Percentiles rank a stretch among this genome's conserved stretches.
Evolutionary conservation across 768 basidiomycete species (phyloP).

Genomic region (Tricholoma saponaceum): DNA sequence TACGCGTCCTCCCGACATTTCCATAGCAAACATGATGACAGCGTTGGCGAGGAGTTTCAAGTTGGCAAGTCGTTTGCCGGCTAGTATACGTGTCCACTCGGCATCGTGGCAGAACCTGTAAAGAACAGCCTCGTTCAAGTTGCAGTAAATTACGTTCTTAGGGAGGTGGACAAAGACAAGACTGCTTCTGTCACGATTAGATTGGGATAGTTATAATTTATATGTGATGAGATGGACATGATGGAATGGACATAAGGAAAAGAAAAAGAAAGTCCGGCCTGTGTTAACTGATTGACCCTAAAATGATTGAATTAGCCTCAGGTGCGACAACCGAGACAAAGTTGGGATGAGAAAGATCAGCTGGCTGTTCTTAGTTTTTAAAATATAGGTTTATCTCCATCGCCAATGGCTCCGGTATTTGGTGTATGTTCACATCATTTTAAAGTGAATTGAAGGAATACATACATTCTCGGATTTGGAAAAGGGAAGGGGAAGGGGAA

Average conservation of each 20-base stretch:
- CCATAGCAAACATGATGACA: too few relatives aligned
- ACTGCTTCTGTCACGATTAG: too few relatives aligned
- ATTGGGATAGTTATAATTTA: too few relatives aligned
- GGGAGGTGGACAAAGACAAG: too few relatives aligned
- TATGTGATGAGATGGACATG: too few relatives aligned
- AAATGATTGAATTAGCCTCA: conserved; percentile 6
- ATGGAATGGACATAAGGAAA: too few relatives aligned
- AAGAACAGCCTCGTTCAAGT: too few relatives aligned
- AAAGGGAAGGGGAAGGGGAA: conserved; percentile 1
- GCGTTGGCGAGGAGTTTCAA: too few relatives aligned
- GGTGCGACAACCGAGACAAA: neutral
- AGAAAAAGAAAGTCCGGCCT: too few relatives aligned
- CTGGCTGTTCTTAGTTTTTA: conserved; percentile 65
- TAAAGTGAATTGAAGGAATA: conserved; percentile 7
- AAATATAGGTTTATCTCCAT: conserved; percentile 36
- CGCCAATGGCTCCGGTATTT: conserved; percentile 40
- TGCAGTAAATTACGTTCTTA: too few relatives aligned
- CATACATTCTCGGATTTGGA: conserved; percentile 12
- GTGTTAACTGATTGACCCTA: neutral
- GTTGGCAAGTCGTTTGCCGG: neutral
- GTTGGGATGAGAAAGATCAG: conserved; percentile 32
- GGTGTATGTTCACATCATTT: conserved; percentile 46
- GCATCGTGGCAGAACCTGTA: neutral
- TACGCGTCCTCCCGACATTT: neutral
- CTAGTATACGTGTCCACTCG: neutral